Conservation (phyloP, 2,329 filamentous ascomycete genomes). For the Incumbomyces lentus region DNA sequence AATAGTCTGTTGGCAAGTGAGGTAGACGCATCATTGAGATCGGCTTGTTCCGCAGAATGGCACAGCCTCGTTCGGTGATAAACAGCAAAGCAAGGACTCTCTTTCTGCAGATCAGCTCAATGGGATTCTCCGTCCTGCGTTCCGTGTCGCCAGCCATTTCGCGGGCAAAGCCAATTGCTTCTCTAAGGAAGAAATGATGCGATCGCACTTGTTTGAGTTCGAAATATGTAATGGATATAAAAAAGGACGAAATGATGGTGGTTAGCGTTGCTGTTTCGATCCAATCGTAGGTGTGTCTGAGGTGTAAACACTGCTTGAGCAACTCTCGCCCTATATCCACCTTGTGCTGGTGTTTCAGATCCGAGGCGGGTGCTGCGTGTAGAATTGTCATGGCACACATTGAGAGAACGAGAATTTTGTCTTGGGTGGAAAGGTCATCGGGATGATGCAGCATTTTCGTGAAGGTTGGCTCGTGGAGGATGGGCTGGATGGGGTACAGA, state of each 20-base stretch:
- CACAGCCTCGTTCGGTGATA: conserved; percentile 20
- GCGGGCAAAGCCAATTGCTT: conserved; percentile 19
- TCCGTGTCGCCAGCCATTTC: conserved; percentile 17
- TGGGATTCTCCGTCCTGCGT: conserved; percentile 14
- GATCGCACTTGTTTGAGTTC: conserved; percentile 20
- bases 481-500: conserved; percentile 19
- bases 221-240: conserved; percentile 19
- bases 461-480: conserved; percentile 18
- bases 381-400: conserved; percentile 19
- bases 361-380: conserved; percentile 19
- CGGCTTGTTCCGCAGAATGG: conserved; percentile 20
- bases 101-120: conserved; percentile 17
- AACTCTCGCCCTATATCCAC: conserved; percentile 17
- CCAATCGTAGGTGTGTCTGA: conserved; percentile 17
- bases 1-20: conserved; percentile 16
- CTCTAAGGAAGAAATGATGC: conserved; percentile 20
- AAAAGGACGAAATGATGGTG: conserved; percentile 19
- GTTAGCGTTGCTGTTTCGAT: conserved; percentile 16
- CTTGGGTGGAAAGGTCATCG: conserved; percentile 16
- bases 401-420: conserved; percentile 19
- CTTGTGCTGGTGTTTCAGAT: conserved; percentile 18
- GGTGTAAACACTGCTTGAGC: conserved; percentile 15
- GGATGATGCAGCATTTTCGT: conserved; percentile 11
- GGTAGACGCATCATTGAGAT: conserved; percentile 18
- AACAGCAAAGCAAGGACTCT: conserved; percentile 20